Percentiles rank a stretch among this genome's conserved stretches.
These are phyloP conservation scores for Torulaspora pretoriensis DNA, from an alignment of 1,139 yeast species.

Conservation along the genomic window DNA sequence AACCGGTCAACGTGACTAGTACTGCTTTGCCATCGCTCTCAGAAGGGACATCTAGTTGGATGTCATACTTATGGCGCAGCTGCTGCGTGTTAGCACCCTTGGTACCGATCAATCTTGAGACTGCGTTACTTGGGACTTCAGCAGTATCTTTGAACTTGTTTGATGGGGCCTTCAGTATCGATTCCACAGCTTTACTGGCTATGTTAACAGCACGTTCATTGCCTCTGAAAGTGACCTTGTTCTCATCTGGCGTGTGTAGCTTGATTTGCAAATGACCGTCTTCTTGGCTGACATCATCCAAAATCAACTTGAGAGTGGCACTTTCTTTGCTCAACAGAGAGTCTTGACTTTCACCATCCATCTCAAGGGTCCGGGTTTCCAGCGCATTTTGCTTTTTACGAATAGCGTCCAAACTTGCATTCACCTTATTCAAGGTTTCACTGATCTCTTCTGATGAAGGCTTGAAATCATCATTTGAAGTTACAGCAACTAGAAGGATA, in stretches of 20 bases:
- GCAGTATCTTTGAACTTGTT: conserved; percentile 40
- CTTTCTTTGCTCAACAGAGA: conserved; percentile 40
- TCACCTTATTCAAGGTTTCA: conserved; percentile 46
- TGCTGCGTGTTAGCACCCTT: conserved; percentile 71
- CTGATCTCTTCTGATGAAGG: conserved; percentile 48
- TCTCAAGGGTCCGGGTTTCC: conserved; percentile 47
- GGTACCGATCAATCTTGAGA: conserved; percentile 85
- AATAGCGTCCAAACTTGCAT: conserved; percentile 50
- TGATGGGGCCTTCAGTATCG: conserved; percentile 27
- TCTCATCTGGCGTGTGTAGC: conserved; percentile 29
- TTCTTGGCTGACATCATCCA: conserved; percentile 40
- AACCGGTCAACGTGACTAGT: conserved; percentile 63
- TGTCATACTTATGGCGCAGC: conserved; percentile 73
- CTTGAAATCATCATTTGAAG: conserved; percentile 49
- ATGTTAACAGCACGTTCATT: conserved; percentile 32
- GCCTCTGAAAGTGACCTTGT: conserved; percentile 35
- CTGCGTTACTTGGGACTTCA: conserved; percentile 60
- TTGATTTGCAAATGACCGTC: conserved; percentile 49
- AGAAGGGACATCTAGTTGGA: conserved; percentile 62
- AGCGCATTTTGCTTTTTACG: conserved; percentile 58
- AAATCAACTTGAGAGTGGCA: conserved; percentile 32
- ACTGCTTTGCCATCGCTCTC: conserved; percentile 44
- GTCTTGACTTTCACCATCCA: conserved; percentile 57
- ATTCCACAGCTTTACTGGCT: conserved; percentile 26
- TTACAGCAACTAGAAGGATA: conserved; percentile 46